A percentile compares a stretch with the other conserved stretches of the same genome.
These are phyloP conservation scores for Starmerella vaccinii DNA, from an alignment of 805 yeast genomes.

Conservation along the genomic window DNA sequence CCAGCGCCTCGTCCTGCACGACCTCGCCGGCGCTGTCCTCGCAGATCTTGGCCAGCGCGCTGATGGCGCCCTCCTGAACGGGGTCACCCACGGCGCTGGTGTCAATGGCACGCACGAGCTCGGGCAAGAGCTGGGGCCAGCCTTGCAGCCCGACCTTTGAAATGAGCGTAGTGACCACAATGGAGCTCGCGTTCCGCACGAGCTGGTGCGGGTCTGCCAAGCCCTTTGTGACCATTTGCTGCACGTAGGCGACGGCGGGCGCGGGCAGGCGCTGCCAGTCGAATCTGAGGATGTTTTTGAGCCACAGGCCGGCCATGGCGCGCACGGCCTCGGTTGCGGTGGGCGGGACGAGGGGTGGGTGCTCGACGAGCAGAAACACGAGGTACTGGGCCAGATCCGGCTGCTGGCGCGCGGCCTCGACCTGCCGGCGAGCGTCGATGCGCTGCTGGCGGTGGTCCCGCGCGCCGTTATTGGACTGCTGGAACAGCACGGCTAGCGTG, in stretches of 20 bases:
- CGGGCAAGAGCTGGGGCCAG: conserved; percentile 71
- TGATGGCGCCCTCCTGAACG: conserved; percentile 63
- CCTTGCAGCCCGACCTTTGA: conserved; percentile 52
- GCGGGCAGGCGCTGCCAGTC: conserved; percentile 29
- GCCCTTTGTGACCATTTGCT: conserved; percentile 37
- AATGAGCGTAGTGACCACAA: conserved; percentile 74
- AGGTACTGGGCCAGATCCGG: conserved; percentile 77
- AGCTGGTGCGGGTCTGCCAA: conserved; percentile 45
- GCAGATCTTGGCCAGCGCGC: conserved; percentile 76
- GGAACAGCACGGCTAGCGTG: conserved; percentile 56
- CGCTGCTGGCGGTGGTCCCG: conserved; percentile 24
- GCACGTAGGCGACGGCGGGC: conserved; percentile 38
- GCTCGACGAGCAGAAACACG: conserved; percentile 53
- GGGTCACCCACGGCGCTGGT: conserved; percentile 31
- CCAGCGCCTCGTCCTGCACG: conserved; percentile 54
- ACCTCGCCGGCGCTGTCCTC: conserved; percentile 69
- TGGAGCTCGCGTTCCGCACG: conserved; percentile 82
- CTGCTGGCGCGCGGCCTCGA: conserved; percentile 56
- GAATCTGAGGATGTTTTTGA: conserved; percentile 61
- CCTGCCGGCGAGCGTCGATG: conserved; percentile 55
- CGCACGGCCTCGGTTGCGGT: conserved; percentile 39
- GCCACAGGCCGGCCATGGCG: conserved; percentile 78
- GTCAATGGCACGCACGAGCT: conserved; percentile 50
- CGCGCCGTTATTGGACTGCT: conserved; percentile 45
- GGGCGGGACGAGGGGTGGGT: conserved; percentile 37